phyloP scores from a whole-genome alignment of 768 basidiomycete genomes.

The Termitomyces sp. region DNA sequence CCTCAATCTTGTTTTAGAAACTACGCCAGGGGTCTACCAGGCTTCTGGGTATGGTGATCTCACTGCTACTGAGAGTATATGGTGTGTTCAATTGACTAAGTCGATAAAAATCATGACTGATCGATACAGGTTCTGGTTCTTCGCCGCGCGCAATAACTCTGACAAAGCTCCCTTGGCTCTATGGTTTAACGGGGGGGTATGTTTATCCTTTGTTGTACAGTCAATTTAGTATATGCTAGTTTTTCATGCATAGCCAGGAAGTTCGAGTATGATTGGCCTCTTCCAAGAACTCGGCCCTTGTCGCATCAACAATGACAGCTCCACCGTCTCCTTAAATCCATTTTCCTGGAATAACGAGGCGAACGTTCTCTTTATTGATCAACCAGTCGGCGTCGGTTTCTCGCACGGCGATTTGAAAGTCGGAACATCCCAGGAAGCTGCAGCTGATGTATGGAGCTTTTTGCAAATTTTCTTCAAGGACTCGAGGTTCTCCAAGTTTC shows the following conservation, averaged over 20 bases:
- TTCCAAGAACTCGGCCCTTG: slow-evolving; percentile 79
- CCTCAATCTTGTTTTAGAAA: slow-evolving; percentile 31
- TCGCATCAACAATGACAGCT: slow-evolving; percentile 49
- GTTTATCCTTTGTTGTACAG: slow-evolving; percentile 5
- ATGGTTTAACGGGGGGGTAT: slow-evolving; percentile 62
- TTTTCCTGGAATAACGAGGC: slow-evolving; percentile 54
- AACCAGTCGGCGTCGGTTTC: slow-evolving; percentile 59
- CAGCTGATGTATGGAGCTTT: slow-evolving; percentile 54
- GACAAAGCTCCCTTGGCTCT: slow-evolving; percentile 56
- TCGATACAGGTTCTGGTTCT: slow-evolving; percentile 58
- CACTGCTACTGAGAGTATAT: slow-evolving; percentile 50
- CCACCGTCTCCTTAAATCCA: slow-evolving; percentile 42
- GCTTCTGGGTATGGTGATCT: slow-evolving; percentile 64
- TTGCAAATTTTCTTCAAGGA: slow-evolving; percentile 59
- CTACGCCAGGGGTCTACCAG: slow-evolving; percentile 53
- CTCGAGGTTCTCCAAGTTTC: slow-evolving; percentile 42
- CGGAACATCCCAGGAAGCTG: slow-evolving; percentile 47
- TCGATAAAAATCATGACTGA: no score
- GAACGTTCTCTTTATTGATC: slow-evolving; percentile 58
- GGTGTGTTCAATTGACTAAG: slow-evolving; percentile 23
- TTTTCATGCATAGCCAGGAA: slow-evolving; percentile 35
- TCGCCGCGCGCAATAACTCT: slow-evolving; percentile 56
- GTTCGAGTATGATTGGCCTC: slow-evolving; percentile 55
- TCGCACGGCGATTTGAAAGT: slow-evolving; percentile 48
- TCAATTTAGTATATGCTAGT: background rate